These are phyloP conservation scores for Taxillus chinensis DNA, from an alignment of 164 flowering plant genomes.

Conservation along the genomic window DNA sequence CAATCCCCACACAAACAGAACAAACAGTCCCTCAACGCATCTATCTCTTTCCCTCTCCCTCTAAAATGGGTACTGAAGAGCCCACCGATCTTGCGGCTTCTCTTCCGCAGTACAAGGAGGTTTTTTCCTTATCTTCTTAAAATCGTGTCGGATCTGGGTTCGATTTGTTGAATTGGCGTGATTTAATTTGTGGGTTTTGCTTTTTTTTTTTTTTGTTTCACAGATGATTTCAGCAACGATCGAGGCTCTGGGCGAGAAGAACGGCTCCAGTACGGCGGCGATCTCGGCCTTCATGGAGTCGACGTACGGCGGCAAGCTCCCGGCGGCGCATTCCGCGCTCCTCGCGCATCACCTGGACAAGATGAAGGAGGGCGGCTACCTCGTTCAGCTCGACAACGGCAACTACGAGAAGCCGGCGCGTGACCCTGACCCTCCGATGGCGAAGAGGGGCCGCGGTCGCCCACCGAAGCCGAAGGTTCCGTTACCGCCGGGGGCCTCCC, in stretches of 20 bases:
- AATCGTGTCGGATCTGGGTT: neutral
- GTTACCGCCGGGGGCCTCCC: slow-evolving; percentile 16
- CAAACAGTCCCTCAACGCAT: neutral
- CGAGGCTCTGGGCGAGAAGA: slow-evolving; percentile 40
- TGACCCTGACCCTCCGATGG: slow-evolving; percentile 28
- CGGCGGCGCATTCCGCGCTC: slow-evolving; percentile 47
- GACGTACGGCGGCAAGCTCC: slow-evolving; percentile 35
- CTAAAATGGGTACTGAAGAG: no score
- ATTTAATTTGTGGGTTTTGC: neutral
- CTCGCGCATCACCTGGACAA: slow-evolving; percentile 48
- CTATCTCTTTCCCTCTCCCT: no score
- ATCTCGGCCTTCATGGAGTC: slow-evolving; percentile 63
- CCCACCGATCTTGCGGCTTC: neutral
- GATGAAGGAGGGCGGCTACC: slow-evolving; percentile 61
- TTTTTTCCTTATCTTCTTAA: neutral
- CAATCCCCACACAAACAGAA: slow-evolving; percentile 5
- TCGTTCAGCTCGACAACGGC: slow-evolving; percentile 47
- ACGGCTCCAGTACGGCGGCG: slow-evolving; percentile 59
- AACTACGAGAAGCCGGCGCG: slow-evolving; percentile 66
- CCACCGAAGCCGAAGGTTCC: slow-evolving; percentile 69
- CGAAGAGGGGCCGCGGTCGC: slow-evolving; percentile 76
- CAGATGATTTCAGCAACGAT: slow-evolving; percentile 77
- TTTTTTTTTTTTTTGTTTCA: no score
- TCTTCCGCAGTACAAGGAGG: slow-evolving; percentile 42
- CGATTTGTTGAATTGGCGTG: neutral